These are phyloP conservation scores for Hymenoscyphus fraxineus DNA, from an alignment of 2,329 filamentous ascomycete species.

Conservation along the genomic window DNA sequence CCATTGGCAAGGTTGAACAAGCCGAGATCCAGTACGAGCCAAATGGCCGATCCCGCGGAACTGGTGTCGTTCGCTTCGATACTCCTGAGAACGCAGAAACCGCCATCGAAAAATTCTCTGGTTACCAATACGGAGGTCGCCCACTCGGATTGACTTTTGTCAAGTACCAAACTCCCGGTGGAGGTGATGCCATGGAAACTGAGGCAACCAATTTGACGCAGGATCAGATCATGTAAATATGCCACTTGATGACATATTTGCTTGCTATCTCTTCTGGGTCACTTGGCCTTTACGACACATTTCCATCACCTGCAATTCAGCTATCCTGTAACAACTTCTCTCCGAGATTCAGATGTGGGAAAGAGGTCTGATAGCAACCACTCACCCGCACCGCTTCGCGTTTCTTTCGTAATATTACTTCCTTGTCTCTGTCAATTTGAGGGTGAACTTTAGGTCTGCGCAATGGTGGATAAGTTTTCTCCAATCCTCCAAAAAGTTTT, in stretches of 20 bases:
- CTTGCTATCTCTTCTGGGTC: not conserved
- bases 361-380: conserved; percentile 8
- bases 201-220: conserved; percentile 80
- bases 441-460: conserved; percentile 9
- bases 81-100: conserved; percentile 80
- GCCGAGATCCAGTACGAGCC: conserved; percentile 99
- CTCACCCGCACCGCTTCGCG: conserved; percentile 5
- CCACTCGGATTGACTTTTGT: conserved; percentile 91
- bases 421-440: conserved; percentile 12
- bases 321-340: conserved; percentile 6
- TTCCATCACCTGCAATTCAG: not conserved
- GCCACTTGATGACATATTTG: conserved; percentile 4
- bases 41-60: conserved; percentile 90
- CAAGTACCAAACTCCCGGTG: conserved; percentile 75
- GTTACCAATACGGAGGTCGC: conserved; percentile 94
- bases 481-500: conserved; percentile 22
- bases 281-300: not conserved
- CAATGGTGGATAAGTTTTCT: conserved; percentile 17
- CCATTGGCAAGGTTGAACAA: conserved; percentile 95
- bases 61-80: conserved; percentile 95
- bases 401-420: conserved; percentile 12
- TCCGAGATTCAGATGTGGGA: not conserved
- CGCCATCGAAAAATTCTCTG: conserved; percentile 93
- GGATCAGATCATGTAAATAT: conserved; percentile 87
- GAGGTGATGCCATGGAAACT: conserved; percentile 71